Evolutionary conservation across 2,329 filamentous ascomycete genomes (phyloP).

Genomic region (Teratosphaeria viscida): DNA sequence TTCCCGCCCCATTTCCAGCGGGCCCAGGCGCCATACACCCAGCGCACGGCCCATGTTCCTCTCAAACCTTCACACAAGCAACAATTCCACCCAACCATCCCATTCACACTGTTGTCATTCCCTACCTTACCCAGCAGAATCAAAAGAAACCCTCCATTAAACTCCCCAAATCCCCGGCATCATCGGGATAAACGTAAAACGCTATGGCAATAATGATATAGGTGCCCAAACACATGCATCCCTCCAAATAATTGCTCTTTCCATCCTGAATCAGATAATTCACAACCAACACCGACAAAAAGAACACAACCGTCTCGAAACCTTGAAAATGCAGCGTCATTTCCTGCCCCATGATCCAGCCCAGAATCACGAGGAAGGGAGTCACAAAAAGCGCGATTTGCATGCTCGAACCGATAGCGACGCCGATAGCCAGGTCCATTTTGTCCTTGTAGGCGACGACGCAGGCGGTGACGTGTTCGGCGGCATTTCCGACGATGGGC

Average conservation of each 20-base stretch:
- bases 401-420: constrained; percentile 44
- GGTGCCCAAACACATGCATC: constrained; percentile 48
- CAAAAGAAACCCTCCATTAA: constrained; percentile 9
- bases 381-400: constrained; percentile 50
- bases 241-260: constrained; percentile 78
- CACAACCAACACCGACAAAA: constrained; percentile 74
- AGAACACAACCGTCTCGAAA: constrained; percentile 81
- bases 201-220: constrained; percentile 52
- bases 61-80: no score
- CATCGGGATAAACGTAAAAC: constrained; percentile 51
- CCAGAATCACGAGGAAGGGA: constrained; percentile 46
- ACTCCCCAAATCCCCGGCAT: constrained; percentile 26
- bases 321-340: constrained; percentile 72
- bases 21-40: no score
- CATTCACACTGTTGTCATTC: no score
- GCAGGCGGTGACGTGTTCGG: constrained; percentile 46
- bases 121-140: no score
- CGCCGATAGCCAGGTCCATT: constrained; percentile 47
- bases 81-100: no score
- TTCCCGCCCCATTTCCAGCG: no score
- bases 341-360: constrained; percentile 43
- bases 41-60: no score
- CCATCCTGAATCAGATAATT: constrained; percentile 82
- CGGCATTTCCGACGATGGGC: constrained; percentile 48
- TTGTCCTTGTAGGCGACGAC: constrained; percentile 47